phyloP scores from a whole-genome alignment of 164 flowering plant genomes.

The Paratinospora sagittata region DNA sequence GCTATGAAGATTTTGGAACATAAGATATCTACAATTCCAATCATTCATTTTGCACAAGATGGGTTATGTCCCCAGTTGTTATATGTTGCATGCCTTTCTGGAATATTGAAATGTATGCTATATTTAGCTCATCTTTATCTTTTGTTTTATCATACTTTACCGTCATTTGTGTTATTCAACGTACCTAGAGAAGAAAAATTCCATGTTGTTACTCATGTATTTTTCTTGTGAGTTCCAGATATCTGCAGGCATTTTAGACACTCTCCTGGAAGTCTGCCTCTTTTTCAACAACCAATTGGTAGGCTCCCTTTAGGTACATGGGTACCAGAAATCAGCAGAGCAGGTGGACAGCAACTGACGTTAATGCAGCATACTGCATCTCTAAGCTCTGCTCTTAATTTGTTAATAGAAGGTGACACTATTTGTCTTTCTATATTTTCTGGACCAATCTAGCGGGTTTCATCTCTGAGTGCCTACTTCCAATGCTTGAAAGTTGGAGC shows the following conservation, averaged over 20 bases:
- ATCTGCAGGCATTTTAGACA: slow-evolving; percentile 33
- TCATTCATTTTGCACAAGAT: slow-evolving; percentile 51
- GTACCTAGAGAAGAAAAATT: background rate
- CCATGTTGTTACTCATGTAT: background rate
- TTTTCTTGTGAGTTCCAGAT: slow-evolving; percentile 20
- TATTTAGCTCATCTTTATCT: slow-evolving; percentile 3
- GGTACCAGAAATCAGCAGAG: slow-evolving; percentile 19
- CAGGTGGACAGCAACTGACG: slow-evolving; percentile 16
- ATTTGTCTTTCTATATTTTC: background rate
- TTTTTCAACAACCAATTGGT: slow-evolving; percentile 32
- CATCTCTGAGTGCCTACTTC: background rate
- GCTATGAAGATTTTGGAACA: slow-evolving; percentile 60
- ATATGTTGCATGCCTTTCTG: slow-evolving; percentile 82
- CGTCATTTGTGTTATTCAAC: background rate
- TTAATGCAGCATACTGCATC: slow-evolving; percentile 22
- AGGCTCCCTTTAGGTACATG: slow-evolving; percentile 34
- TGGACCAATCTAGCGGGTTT: background rate
- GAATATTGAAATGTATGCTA: slow-evolving; percentile 51
- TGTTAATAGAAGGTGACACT: slow-evolving; percentile 26
- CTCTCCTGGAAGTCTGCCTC: slow-evolving; percentile 24
- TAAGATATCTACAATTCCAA: slow-evolving; percentile 66
- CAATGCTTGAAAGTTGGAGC: background rate
- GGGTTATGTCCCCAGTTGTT: slow-evolving; percentile 62
- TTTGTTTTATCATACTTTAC: background rate
- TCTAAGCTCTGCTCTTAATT: slow-evolving; percentile 26